Evolutionary conservation across 352 stramenopile species (phyloP), one percentile per base, ranked within the genome.

Genomic region (Globisporangium paddicum): DNA sequence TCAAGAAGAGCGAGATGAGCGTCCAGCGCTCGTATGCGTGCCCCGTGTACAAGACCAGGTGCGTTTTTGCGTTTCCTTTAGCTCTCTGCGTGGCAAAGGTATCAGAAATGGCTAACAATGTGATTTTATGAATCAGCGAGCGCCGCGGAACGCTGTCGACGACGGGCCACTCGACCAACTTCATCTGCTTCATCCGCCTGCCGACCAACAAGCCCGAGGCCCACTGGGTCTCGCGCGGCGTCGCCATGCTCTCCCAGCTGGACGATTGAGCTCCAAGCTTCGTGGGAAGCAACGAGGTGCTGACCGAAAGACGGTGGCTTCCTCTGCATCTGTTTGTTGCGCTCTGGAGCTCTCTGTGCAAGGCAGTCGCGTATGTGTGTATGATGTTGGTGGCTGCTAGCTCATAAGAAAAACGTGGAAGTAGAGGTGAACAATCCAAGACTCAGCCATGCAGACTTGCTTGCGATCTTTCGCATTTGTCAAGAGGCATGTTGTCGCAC

Each of bases 41-140:
- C 55, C 93, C 92, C 23, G 86, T 98, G n/a, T 98, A 98, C 76
- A 98, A 97, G 74, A 98, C 93, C 10, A 82, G 85, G 84, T 87
- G 46, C 38, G 61, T 48, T 32, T 57, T 14, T 32, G 28, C 3
- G 26, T 35, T 16, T 60, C 3, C 2, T 51, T 26, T 28, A n/a
- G n/a, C n/a, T n/a, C n/a, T n/a, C 34, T 35, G 26, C 5, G 18
- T 40, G 47, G 13, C n/a, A 26, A 2, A 41, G 18, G 30, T 18
- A 34, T 21, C 30, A 38, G n/a, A 35, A 21, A 19, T 28, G 11
- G 11, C 47, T 54, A 40, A 54, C 26, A 2, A 34, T 13, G n/a
- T 3, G n/a, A 10, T 38, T 38, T 10, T 2, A 23, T 38, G 7
- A 9, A 50, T n/a, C 62, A 93, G 84, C 45, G 92, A 97, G 57